Conservation (phyloP, 768 basidiomycete genomes). For the Amanita molliuscula region DNA sequence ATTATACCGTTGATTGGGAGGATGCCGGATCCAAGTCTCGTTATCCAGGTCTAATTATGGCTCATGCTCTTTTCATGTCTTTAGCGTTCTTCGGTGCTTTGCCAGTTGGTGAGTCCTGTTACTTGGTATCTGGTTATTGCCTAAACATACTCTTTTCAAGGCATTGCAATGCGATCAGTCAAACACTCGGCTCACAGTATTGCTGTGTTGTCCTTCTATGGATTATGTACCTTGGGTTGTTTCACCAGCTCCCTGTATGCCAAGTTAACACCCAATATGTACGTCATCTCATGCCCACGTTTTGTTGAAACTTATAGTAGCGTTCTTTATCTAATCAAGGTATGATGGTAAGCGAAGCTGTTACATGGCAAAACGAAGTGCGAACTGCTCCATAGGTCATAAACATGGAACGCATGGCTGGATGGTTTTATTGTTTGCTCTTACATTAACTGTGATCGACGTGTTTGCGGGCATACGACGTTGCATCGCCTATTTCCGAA, state of each 20-base stretch:
- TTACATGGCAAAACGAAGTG: background rate
- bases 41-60: slow-evolving; percentile 60
- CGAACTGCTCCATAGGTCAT: slow-evolving; percentile 20
- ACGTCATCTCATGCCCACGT: slow-evolving; percentile 21
- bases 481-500: slow-evolving; percentile 33
- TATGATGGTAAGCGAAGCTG: slow-evolving; percentile 41
- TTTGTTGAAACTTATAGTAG: slow-evolving; percentile 12
- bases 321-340: slow-evolving; percentile 30
- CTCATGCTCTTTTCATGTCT: slow-evolving; percentile 67
- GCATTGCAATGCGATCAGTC: slow-evolving; percentile 70
- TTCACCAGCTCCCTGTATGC: slow-evolving; percentile 60
- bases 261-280: slow-evolving; percentile 80
- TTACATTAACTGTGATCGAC: slow-evolving; percentile 37
- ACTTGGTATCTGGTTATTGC: background rate
- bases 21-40: slow-evolving; percentile 32
- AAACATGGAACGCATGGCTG: slow-evolving; percentile 60
- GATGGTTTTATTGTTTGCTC: slow-evolving; percentile 25
- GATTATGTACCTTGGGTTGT: slow-evolving; percentile 51
- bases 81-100: slow-evolving; percentile 77
- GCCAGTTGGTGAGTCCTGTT: slow-evolving; percentile 55
- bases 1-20: slow-evolving; percentile 73
- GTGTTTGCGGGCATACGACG: slow-evolving; percentile 40
- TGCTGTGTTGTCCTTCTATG: slow-evolving; percentile 54
- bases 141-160: slow-evolving; percentile 25
- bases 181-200: slow-evolving; percentile 56